Evolutionary conservation across 73 alveolate species (phyloP).

Genomic region (Blepharisma stoltei): DNA sequence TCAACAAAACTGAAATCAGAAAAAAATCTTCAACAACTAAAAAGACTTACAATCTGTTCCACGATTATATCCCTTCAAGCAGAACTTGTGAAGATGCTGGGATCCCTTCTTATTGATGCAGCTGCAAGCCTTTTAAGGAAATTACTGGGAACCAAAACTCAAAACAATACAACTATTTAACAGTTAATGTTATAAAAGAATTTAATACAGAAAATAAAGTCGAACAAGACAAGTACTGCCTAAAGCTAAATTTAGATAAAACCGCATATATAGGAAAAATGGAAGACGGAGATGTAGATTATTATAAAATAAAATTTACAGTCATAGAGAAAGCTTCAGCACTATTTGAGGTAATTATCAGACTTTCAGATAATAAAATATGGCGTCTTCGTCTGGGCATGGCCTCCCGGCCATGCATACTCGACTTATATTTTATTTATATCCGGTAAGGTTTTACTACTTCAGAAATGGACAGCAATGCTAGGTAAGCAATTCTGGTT

Average conservation of each 20-base stretch:
- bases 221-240: not conserved
- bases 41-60: not conserved
- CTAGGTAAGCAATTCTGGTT: no score
- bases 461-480: no score
- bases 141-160: not conserved
- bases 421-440: no score
- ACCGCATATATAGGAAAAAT: not conserved
- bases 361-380: not conserved
- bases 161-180: not conserved
- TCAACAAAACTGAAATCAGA: no score
- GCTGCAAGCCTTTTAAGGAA: constrained; percentile 12
- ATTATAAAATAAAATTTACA: not conserved
- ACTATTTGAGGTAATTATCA: not conserved
- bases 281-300: not conserved
- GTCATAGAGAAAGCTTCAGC: not conserved
- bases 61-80: not conserved
- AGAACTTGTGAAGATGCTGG: constrained; percentile 30
- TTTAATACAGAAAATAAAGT: not conserved
- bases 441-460: no score
- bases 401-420: no score
- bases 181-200: not conserved
- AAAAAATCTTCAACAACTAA: not conserved
- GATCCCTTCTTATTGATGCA: constrained; percentile 22
- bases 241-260: not conserved
- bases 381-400: no score